A percentile compares a stretch with the other conserved stretches of the same genome.
Conservation (phyloP, 805 yeast species). For the Yamadazyma paraphyllophila region DNA sequence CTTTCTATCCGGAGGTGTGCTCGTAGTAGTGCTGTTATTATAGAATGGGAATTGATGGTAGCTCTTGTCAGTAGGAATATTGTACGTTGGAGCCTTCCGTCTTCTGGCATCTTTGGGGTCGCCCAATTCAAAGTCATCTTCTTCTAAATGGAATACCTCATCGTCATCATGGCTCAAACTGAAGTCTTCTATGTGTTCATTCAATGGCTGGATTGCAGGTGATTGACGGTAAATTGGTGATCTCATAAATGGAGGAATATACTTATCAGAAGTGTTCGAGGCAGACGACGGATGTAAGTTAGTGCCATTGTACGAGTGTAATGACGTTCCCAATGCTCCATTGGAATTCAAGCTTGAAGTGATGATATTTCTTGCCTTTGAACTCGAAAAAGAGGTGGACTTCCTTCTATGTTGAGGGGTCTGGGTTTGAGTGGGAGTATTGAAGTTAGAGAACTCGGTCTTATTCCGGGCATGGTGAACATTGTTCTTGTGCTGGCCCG, state of each 20-base stretch:
- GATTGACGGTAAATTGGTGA: constrained; percentile 34
- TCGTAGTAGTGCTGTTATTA: not conserved
- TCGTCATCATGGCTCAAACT: constrained; percentile 24
- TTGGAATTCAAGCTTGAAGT: constrained; percentile 5
- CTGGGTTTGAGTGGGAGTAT: constrained; percentile 7
- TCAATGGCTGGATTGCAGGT: constrained; percentile 31
- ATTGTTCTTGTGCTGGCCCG: not conserved
- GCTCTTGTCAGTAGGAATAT: constrained; percentile 8
- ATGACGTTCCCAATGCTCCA: constrained; percentile 2
- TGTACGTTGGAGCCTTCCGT: constrained; percentile 9
- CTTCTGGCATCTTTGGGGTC: constrained; percentile 1
- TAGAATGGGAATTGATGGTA: constrained; percentile 8
- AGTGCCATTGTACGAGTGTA: constrained; percentile 4
- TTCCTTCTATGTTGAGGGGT: constrained; percentile 17
- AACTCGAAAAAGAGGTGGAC: constrained; percentile 22
- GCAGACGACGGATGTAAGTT: constrained; percentile 5
- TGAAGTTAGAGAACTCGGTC: constrained; percentile 12
- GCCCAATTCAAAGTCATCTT: constrained; percentile 32
- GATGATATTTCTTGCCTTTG: constrained; percentile 15
- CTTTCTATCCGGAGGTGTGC: constrained; percentile 1
- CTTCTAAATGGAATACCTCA: constrained; percentile 44
- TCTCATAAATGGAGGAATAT: constrained; percentile 42
- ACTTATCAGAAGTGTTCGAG: constrained; percentile 21
- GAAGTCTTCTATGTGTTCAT: constrained; percentile 37
- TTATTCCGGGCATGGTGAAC: constrained; percentile 10